A percentile compares a stretch with the other conserved stretches of the same genome.
Evolutionary conservation across 202 grass and related monocot genomes (phyloP).

Genomic region (Brachypodium distachyon): DNA sequence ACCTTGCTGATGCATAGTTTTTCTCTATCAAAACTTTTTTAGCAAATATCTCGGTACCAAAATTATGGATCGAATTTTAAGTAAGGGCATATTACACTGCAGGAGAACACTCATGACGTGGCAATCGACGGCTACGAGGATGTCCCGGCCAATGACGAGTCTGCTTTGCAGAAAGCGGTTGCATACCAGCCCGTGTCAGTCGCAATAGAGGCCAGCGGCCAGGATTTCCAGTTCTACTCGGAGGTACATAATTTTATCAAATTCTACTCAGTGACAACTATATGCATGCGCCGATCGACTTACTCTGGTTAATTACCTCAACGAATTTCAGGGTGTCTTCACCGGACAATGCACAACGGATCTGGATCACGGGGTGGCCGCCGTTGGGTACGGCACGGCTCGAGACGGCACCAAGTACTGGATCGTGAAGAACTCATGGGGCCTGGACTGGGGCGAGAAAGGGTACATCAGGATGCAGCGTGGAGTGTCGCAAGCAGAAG

Average conservation of each 20-base stretch:
- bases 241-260: conserved; percentile 27
- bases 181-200: conserved; percentile 58
- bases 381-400: conserved; percentile 37
- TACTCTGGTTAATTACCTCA: background rate
- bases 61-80: background rate
- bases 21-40: too few species aligned
- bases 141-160: conserved; percentile 44
- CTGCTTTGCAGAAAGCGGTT: conserved; percentile 42
- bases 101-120: conserved; percentile 46
- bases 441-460: conserved; percentile 45
- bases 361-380: conserved; percentile 50
- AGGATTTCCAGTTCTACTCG: conserved; percentile 66
- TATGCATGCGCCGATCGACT: too few species aligned
- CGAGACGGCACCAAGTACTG: conserved; percentile 41
- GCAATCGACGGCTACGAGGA: conserved; percentile 55
- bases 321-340: conserved; percentile 44
- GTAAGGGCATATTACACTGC: background rate
- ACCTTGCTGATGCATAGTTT: too few species aligned
- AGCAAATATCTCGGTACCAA: too few species aligned
- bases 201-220: conserved; percentile 52
- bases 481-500: background rate
- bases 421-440: conserved; percentile 77
- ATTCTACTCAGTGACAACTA: background rate
- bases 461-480: conserved; percentile 63
- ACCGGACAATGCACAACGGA: conserved; percentile 47